Conservation (phyloP, 2,329 filamentous ascomycete genomes). For the Colletotrichum orchidophilum region DNA sequence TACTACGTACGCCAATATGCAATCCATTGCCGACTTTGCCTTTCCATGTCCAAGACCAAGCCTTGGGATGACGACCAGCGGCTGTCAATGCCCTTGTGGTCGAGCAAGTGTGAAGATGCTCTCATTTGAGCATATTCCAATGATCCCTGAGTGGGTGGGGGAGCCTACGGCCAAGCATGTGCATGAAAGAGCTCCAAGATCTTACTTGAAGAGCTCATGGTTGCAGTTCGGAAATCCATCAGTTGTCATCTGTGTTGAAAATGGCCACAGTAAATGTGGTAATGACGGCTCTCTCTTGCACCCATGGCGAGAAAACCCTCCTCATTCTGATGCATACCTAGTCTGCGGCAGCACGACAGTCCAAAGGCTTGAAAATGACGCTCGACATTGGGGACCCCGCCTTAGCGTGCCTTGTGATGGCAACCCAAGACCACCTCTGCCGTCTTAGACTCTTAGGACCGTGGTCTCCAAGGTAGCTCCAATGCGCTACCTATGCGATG, state of each 20-base stretch:
- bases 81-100: conserved; percentile 6
- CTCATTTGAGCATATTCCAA: no score
- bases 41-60: background rate
- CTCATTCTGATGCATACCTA: background rate
- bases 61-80: background rate
- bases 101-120: no score
- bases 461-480: background rate
- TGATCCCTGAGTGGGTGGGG: no score
- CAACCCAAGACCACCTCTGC: background rate
- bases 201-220: background rate
- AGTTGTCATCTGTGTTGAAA: background rate
- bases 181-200: conserved; percentile 10
- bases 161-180: background rate
- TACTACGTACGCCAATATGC: background rate
- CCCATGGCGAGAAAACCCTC: no score
- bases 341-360: background rate
- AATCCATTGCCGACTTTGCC: background rate
- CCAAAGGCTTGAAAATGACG: background rate
- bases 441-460: background rate
- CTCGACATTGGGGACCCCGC: background rate
- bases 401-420: conserved; percentile 29
- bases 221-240: background rate
- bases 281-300: background rate
- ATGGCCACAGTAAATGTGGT: background rate
- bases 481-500: conserved; percentile 2